Evolutionary conservation across 805 yeast species (phyloP), one percentile per base, ranked within the genome.

Genomic region (Lipomyces yamanashiensis): DNA sequence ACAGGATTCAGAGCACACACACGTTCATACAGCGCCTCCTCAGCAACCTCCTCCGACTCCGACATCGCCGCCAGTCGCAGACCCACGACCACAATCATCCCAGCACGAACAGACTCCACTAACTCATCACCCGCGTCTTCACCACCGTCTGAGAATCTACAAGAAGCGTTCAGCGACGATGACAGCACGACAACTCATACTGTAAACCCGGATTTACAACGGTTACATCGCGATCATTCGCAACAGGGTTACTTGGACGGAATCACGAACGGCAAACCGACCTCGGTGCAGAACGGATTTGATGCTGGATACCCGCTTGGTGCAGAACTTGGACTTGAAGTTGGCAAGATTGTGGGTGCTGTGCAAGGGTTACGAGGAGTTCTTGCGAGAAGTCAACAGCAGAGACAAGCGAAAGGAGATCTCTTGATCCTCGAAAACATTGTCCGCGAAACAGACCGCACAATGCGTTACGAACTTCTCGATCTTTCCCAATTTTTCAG

Each of bases 161-260:
- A 34, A 3, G 37, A 36, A 12, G 53, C 19, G n/a, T 19, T n/a
- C 21, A 41, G 54, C 45, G 54, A 40, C 19, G 40, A 45, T 43
- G 21, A 8, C 47, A 33, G 39, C 54, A 37, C 15, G 36, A 15
- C 41, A 17, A n/a, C n/a, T n/a, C 15, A n/a, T 23, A 13, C 45
- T 47, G 19, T 9, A 23, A 7, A 19, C 48, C 54, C 52, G 37
- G 62, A 51, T 34, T 54, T 68, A 1, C 62, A 53, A 9, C 63
- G 69, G 12, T 68, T 78, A 1, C 69, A 69, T 33, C 77, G 92
- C 37, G 81, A 80, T 9, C 97, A 92, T 72, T 80, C 80, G 8
- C 89, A 89, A 67, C 87, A 87, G 66, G 98, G 98, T 0, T 92
- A 90, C 69, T 75, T 90, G 4, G 96, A 88, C 64, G 98, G 98